Base-by-base conservation (phyloP, 805 yeast genomes). In the Ogataea dorogensis region DNA sequence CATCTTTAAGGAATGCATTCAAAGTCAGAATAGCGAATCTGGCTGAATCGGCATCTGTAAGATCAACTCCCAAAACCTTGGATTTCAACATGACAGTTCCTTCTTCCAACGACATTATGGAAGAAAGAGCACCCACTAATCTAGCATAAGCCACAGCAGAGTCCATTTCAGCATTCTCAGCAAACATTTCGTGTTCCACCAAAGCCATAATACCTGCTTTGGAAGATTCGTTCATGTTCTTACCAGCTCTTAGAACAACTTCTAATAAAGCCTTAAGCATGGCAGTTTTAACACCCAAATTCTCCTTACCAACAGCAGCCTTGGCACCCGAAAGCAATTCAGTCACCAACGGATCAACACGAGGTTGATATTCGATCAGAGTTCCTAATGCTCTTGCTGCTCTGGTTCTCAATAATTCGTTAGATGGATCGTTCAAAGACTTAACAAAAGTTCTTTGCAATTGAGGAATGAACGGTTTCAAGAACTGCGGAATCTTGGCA, bases 401-500 rank as follows among this genome's bases (percentile, higher is more conserved):
- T 44, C 95, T 76, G 5, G 77, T 61, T 47, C 98, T 74, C 53
- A 93, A 68, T 7, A 73, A 63, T 33, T 83, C 94, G 51, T 81
- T 84, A 2, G 75, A 53, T 2, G 84, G 69, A 63, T 93, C 98
- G 33, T 86, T 74, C 47, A 93, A 68, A 2, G 96, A 85, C 58
- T 94, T 84, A 26, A 91, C 95, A 65, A 93, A 93, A 1, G 98
- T 93, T 58, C 99, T 77, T 65, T 93, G 98, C 49, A 93, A 72
- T 67, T 93, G 99, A 7, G 99, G 99, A 62, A 93, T 78, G 60
- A 93, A 93, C 11, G 99, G 98, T 54, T 91, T 77, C 61, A 93
- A 71, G 59, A 86, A 86, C 56, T 83, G 86, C 2, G 98, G 96
- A 50, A 91, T 84, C 67, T 87, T 85, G 16, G 65, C 65, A 53